Base-by-base conservation (phyloP, 139 green algal species). In the Spirogloea muscicola region DNA sequence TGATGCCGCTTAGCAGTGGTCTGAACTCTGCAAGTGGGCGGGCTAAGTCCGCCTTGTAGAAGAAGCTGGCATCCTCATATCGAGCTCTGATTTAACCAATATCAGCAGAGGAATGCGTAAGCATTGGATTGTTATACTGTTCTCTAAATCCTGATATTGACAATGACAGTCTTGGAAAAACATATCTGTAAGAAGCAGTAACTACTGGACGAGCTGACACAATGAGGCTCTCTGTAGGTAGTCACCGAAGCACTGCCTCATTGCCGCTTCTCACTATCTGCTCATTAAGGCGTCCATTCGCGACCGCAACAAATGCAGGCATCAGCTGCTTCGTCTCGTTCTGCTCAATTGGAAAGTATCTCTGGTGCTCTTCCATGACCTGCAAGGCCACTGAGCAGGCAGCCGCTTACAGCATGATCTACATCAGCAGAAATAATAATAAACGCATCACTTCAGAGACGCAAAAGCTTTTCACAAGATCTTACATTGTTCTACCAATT, bases 361-460 rank as follows among this genome's bases (percentile, higher is more conserved):
- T 88, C 90, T 99, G 94, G 84, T 99, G 94, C 90, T 99, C 98
- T 58, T 87, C 87, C 94, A 99, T 99, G 25, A n/a, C n/a, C n/a
- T 96, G 92, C 52, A n/a, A n/a, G n/a, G n/a, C n/a, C n/a, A n/a
- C n/a, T n/a, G n/a, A n/a, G n/a, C n/a, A n/a, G n/a, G n/a, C n/a
- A n/a, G n/a, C n/a, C n/a, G n/a, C n/a, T n/a, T n/a, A n/a, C n/a
- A n/a, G n/a, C n/a, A n/a, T n/a, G n/a, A n/a, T n/a, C n/a, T n/a
- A n/a, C n/a, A n/a, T n/a, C n/a, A n/a, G n/a, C n/a, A n/a, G n/a
- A n/a, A n/a, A n/a, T n/a, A n/a, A n/a, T n/a, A n/a, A n/a, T n/a
- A n/a, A n/a, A n/a, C n/a, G n/a, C n/a, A n/a, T n/a, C n/a, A n/a
- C n/a, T n/a, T n/a, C n/a, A n/a, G n/a, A n/a, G n/a, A n/a, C n/a